phyloP scores from a whole-genome alignment of 2,329 filamentous ascomycete genomes.

The Fusarium zealandicum region DNA sequence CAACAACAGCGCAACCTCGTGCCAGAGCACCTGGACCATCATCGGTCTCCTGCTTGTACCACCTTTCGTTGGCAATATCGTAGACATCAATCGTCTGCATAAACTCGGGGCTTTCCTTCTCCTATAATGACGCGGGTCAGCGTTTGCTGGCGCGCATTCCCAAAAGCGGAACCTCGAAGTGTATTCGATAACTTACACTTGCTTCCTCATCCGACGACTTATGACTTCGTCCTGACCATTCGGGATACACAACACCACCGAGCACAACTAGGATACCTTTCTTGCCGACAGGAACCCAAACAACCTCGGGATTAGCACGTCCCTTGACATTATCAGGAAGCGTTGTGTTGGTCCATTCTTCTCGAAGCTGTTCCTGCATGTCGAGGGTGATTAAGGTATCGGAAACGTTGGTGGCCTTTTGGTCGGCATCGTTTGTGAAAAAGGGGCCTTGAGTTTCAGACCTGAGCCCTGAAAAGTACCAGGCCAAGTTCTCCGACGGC shows the following conservation, averaged over 20 bases:
- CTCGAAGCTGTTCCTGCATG: constrained; percentile 57
- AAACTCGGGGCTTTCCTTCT: constrained; percentile 72
- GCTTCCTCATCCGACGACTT: constrained; percentile 42
- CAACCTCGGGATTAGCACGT: constrained; percentile 69
- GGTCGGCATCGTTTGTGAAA: constrained; percentile 45
- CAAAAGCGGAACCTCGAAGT: too few relatives aligned
- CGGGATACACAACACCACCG: constrained; percentile 73
- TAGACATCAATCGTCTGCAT: constrained; percentile 78
- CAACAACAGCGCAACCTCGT: constrained; percentile 77
- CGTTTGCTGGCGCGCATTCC: background rate
- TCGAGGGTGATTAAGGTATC: constrained; percentile 67
- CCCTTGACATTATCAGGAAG: constrained; percentile 58
- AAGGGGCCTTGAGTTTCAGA: constrained; percentile 60
- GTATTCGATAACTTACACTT: constrained; percentile 43
- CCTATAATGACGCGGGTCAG: constrained; percentile 47
- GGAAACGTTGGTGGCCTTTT: constrained; percentile 56
- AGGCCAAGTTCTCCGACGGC: constrained; percentile 74
- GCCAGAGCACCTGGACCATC: constrained; percentile 66
- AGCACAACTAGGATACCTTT: constrained; percentile 80
- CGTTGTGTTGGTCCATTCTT: constrained; percentile 65
- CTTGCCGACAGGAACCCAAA: constrained; percentile 79
- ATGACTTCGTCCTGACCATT: constrained; percentile 49
- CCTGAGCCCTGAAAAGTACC: constrained; percentile 72
- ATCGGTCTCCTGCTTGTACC: constrained; percentile 73
- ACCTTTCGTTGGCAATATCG: constrained; percentile 72